A percentile compares a stretch with the other conserved stretches of the same genome.
Conservation (phyloP, 1,284 basidiomycete genomes). For the Athelia sp. region DNA sequence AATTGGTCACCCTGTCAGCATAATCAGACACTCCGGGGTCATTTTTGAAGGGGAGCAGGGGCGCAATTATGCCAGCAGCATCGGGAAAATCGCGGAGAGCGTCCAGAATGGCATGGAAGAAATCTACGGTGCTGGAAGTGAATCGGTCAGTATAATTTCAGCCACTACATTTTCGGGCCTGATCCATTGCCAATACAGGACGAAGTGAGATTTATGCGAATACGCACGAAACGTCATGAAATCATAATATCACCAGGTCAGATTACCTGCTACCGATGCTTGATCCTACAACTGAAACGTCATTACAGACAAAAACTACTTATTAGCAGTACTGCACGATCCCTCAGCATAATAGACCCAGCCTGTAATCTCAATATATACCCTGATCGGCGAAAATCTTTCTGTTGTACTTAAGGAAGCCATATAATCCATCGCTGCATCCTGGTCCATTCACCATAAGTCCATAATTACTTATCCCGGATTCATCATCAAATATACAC, state of each 20-base stretch:
- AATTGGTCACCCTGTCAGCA: slow-evolving; percentile 55
- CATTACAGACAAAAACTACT: slow-evolving; percentile 68
- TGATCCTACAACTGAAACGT: slow-evolving; percentile 3
- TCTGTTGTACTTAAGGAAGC: too few relatives aligned
- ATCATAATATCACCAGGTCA: slow-evolving; percentile 91
- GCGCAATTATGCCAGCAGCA: slow-evolving; percentile 69
- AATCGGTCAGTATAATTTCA: slow-evolving; percentile 38
- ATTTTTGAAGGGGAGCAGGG: slow-evolving; percentile 88
- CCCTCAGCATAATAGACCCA: slow-evolving; percentile 47
- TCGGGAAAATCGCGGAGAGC: slow-evolving; percentile 76
- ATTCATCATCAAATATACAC: too few relatives aligned
- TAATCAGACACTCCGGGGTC: slow-evolving; percentile 80
- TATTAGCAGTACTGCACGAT: slow-evolving; percentile 84
- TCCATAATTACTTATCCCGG: too few relatives aligned
- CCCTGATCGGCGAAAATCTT: too few relatives aligned
- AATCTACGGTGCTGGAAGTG: slow-evolving; percentile 51
- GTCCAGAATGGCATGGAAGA: slow-evolving; percentile 73
- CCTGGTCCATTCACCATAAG: too few relatives aligned
- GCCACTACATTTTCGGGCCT: background rate
- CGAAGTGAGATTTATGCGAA: slow-evolving; percentile 83
- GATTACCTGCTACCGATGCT: slow-evolving; percentile 18
- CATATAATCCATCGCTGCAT: too few relatives aligned
- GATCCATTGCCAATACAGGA: slow-evolving; percentile 48
- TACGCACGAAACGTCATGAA: slow-evolving; percentile 88
- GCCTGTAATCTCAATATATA: too few relatives aligned